Percentiles rank a stretch among this genome's conserved stretches.
Evolutionary conservation across 148 eudicot genomes (phyloP).

Genomic region (Dianthus caryophyllus): DNA sequence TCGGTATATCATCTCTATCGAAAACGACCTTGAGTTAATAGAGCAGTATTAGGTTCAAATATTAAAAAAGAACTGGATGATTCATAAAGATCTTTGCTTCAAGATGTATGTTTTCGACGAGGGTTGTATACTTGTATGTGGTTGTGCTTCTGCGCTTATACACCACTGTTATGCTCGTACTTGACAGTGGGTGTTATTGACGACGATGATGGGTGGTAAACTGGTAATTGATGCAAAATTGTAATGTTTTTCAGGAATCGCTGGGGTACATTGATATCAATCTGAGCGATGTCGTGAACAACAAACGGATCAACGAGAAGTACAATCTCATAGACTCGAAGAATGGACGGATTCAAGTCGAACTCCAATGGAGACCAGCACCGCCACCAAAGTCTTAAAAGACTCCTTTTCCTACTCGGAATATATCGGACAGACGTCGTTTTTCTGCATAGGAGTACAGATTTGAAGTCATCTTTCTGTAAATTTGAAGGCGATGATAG

Average conservation of each 20-base stretch:
- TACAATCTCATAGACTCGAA: conserved; percentile 80
- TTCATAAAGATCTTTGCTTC: too few species aligned
- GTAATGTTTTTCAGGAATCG: conserved; percentile 46
- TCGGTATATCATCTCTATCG: too few species aligned
- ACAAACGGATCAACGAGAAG: conserved; percentile 82
- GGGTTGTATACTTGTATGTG: too few species aligned
- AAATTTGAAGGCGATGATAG: not conserved
- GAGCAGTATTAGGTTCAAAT: too few species aligned
- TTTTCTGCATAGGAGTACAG: conserved; percentile 1
- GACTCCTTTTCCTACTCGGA: not conserved
- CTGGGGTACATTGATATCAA: conserved; percentile 75
- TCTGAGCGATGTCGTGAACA: conserved; percentile 65
- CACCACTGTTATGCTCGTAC: not conserved
- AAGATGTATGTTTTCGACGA: too few species aligned
- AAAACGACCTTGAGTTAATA: too few species aligned
- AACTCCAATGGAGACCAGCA: conserved; percentile 77
- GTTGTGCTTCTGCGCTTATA: not conserved
- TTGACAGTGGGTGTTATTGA: not conserved
- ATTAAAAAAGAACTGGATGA: too few species aligned
- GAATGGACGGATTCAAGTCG: conserved; percentile 75
- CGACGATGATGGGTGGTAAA: not conserved
- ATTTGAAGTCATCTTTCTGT: not conserved
- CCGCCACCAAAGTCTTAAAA: conserved; percentile 22
- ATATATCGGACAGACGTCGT: not conserved
- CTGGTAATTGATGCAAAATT: not conserved